Conservation (phyloP, 495 filamentous ascomycete species). For the Trichoderma reesei region DNA sequence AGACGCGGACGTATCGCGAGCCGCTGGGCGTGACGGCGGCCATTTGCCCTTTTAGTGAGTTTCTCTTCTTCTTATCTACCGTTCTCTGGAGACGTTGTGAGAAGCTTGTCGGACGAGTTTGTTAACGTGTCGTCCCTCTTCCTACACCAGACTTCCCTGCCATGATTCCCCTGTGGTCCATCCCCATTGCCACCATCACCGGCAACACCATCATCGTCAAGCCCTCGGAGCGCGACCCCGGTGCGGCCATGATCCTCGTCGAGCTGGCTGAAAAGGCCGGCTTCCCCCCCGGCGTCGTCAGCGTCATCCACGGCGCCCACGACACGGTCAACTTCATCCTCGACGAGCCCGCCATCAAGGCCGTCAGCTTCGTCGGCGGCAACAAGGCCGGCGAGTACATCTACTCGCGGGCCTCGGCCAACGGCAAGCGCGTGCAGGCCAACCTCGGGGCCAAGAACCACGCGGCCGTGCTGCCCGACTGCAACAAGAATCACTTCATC, state of each 20-base stretch:
- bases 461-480: slow-evolving; percentile 87
- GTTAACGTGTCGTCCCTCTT: slow-evolving; percentile 14
- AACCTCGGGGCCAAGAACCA: slow-evolving; percentile 99
- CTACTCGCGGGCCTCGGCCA: slow-evolving; percentile 80
- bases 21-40: slow-evolving; percentile 90
- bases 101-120: background rate
- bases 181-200: slow-evolving; percentile 87
- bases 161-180: slow-evolving; percentile 98
- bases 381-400: slow-evolving; percentile 98
- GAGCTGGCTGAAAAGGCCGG: slow-evolving; percentile 87
- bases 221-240: slow-evolving; percentile 96
- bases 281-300: slow-evolving; percentile 88
- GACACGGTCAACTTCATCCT: slow-evolving; percentile 95
- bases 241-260: slow-evolving; percentile 94
- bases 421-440: slow-evolving; percentile 89
- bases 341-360: slow-evolving; percentile 92
- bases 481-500: slow-evolving; percentile 94
- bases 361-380: slow-evolving; percentile 93
- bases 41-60: slow-evolving; percentile 96
- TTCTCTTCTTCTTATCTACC: background rate
- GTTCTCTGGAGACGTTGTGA: background rate
- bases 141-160: slow-evolving; percentile 92
- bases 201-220: slow-evolving; percentile 94
- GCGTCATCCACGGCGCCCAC: slow-evolving; percentile 85
- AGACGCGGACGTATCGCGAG: slow-evolving; percentile 87